Percentiles rank a stretch among this genome's conserved stretches.
Evolutionary conservation across 2,329 filamentous ascomycete genomes (phyloP).

Genomic region (Simplicillium sp.): DNA sequence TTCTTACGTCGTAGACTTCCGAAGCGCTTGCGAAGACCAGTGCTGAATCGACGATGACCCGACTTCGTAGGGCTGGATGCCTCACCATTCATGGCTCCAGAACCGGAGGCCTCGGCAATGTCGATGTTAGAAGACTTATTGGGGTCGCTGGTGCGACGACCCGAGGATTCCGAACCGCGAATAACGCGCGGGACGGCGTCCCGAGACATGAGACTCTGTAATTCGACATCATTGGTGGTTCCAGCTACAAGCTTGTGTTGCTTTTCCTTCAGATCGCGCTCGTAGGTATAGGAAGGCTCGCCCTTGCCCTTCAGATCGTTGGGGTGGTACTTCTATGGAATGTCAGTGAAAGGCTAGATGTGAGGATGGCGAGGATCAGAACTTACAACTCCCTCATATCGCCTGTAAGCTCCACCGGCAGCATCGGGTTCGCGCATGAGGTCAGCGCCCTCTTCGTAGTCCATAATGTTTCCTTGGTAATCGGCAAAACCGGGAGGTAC

Average conservation of each 20-base stretch:
- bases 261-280: constrained; percentile 55
- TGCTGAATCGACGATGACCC: no score
- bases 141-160: constrained; percentile 32
- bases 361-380: neutral
- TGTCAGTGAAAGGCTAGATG: constrained; percentile 6
- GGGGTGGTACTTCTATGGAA: constrained; percentile 54
- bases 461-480: constrained; percentile 57
- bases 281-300: constrained; percentile 64
- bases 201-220: constrained; percentile 24
- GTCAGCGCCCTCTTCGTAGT: constrained; percentile 80
- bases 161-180: constrained; percentile 29
- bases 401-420: constrained; percentile 65
- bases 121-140: no score
- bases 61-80: no score
- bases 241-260: constrained; percentile 24
- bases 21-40: constrained; percentile 41
- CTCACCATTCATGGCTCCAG: no score
- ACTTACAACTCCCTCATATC: constrained; percentile 65
- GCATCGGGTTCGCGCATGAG: constrained; percentile 67
- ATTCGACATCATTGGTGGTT: constrained; percentile 34
- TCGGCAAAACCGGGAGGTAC: constrained; percentile 68
- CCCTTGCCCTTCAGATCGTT: constrained; percentile 78
- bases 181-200: constrained; percentile 11
- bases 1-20: constrained; percentile 41
- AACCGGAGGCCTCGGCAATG: no score